Percentiles rank a stretch among this genome's conserved stretches.
Conservation (phyloP, 108 stramenopile species). For the Asterionellopsis glacialis region DNA sequence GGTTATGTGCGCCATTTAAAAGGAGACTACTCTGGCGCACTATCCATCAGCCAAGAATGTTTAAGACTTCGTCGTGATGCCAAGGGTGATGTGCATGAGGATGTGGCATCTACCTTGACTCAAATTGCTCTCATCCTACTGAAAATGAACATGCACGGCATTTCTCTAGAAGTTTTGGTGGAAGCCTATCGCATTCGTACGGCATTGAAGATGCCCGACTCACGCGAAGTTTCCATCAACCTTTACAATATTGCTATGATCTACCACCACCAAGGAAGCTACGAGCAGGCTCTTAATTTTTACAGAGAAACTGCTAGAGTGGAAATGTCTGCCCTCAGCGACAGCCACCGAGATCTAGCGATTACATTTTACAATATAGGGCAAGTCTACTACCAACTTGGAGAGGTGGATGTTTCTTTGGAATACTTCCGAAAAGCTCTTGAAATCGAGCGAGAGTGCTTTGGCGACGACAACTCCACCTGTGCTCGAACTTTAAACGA, state of each 20-base stretch:
- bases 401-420: conserved; percentile 37
- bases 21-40: conserved; percentile 35
- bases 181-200: conserved; percentile 52
- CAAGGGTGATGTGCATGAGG: conserved; percentile 42
- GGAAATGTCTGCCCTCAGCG: conserved; percentile 31
- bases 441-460: conserved; percentile 30
- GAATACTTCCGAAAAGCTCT: conserved; percentile 33
- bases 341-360: conserved; percentile 40
- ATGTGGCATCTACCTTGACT: conserved; percentile 44
- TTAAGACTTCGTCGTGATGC: conserved; percentile 37
- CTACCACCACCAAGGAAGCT: conserved; percentile 43
- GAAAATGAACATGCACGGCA: conserved; percentile 28
- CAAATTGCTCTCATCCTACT: conserved; percentile 44
- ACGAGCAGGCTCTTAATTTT: conserved; percentile 50
- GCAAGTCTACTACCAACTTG: conserved; percentile 44
- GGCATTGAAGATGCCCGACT: conserved; percentile 1
- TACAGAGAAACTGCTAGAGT: conserved; percentile 48
- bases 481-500: conserved; percentile 62
- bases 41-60: conserved; percentile 40
- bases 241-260: conserved; percentile 62
- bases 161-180: conserved; percentile 38
- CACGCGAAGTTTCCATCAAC: conserved; percentile 36
- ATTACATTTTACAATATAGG: conserved; percentile 56
- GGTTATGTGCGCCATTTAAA: conserved; percentile 41
- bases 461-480: conserved; percentile 31